Base-by-base conservation (phyloP, 2,329 filamentous ascomycete species). In the Clonostachys rosea region DNA sequence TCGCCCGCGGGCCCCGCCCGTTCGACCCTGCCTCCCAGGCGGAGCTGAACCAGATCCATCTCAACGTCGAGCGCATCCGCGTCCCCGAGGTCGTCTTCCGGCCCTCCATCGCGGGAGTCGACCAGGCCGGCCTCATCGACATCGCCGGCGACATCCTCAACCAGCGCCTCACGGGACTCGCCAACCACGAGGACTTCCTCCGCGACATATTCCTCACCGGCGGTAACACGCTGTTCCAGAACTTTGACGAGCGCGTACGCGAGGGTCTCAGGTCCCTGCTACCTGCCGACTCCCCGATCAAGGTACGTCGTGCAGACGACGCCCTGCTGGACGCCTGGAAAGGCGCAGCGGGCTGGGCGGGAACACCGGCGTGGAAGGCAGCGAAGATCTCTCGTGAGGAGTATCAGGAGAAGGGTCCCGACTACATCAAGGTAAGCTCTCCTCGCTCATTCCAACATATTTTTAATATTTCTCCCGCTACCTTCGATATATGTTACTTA, bases 31-130 rank as follows among this genome's bases (percentile, higher is more conserved):
- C 90, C 47, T 88, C 84, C 48, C 87, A 94, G 56, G 82, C 84
- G 16, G 74, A 99, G 69, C 82, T 83, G 16, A 84, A 91, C 65
- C 92, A 97, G 67, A 73, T 99, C 45, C 94, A 99, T 65, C 82
- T 99, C 53, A 99, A 99, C 64, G 90, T 99, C 46, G 91, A 97
- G 73, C 86, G 92, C 47, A 95, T 97, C 65, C 87, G 91, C 44
- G 90, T 95, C 3, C 91, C 91, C 4, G 92, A 97, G 69, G 86
- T 96, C 9, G 79, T 96, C 16, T 96, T 96, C 72, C 89, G 95
- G 61, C 92, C 91, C 1, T 85, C 86, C 14, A 95, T 97, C 60
- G 91, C 91, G 0, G 91, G 91, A 7, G 72, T 96, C 42, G 91
- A 97, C 64, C 94, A 99, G 69, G 90, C 92, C 2, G 94, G 94